Conservation (phyloP, 2,329 filamentous ascomycete genomes). For the Akanthomyces lecanii region DNA sequence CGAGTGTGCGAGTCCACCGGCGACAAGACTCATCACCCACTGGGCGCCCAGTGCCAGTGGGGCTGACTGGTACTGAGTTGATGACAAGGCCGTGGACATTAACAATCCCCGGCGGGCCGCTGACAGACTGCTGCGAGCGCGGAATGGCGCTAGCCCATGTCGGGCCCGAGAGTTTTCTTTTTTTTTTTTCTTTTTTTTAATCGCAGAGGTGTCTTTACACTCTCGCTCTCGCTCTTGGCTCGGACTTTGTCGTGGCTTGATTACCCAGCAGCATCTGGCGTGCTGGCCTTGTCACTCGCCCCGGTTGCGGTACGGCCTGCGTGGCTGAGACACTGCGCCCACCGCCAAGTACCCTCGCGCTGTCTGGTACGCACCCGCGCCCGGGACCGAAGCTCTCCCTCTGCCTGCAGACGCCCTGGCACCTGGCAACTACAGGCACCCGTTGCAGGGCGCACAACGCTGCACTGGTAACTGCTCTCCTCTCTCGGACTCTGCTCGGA, state of each 20-base stretch:
- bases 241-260: not conserved
- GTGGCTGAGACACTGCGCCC: conserved; percentile 1
- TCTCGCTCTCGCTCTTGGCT: conserved; percentile 2
- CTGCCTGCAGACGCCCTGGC: not conserved
- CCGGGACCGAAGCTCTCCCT: conserved; percentile 10
- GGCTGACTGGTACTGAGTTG: not conserved
- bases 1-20: conserved; percentile 5
- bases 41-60: not conserved
- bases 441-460: not conserved
- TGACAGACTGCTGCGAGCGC: not conserved
- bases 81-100: conserved; percentile 16
- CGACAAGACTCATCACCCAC: conserved; percentile 18
- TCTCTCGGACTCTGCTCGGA: conserved; percentile 2
- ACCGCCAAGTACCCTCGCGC: conserved; percentile 14
- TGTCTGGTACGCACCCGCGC: not conserved
- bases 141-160: not conserved
- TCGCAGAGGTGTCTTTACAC: too few species aligned
- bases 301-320: conserved; percentile 15
- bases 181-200: not conserved
- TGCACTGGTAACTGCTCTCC: too few species aligned
- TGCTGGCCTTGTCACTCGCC: conserved; percentile 9
- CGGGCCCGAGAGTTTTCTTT: not conserved
- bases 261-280: not conserved
- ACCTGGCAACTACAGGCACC: not conserved
- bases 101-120: conserved; percentile 17